These are phyloP conservation scores for Paecilomyces niveus DNA, from an alignment of 2,329 filamentous ascomycete species.

Conservation along the genomic window DNA sequence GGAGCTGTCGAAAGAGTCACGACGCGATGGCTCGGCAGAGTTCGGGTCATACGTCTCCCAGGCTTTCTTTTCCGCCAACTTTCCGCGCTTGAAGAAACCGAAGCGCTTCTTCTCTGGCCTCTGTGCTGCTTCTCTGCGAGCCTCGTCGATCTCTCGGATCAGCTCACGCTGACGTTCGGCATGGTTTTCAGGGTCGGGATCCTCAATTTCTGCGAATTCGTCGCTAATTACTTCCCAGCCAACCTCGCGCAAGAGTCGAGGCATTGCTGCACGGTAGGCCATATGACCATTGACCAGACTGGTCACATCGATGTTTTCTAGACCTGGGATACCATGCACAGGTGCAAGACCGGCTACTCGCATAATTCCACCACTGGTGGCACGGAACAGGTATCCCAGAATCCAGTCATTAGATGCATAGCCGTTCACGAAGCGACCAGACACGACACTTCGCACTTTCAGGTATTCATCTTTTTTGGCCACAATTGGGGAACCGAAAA, in stretches of 20 bases:
- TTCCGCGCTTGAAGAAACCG: conserved; percentile 75
- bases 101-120: conserved; percentile 67
- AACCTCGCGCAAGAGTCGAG: conserved; percentile 73
- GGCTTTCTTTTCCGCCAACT: conserved; percentile 65
- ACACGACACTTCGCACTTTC: conserved; percentile 71
- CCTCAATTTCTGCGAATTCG: conserved; percentile 94
- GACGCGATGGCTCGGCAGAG: conserved; percentile 21
- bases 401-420: conserved; percentile 98
- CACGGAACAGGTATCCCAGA: conserved; percentile 85
- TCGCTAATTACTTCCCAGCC: conserved; percentile 89
- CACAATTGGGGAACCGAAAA: conserved; percentile 89
- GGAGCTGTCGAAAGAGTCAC: conserved; percentile 17
- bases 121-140: conserved; percentile 75
- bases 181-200: conserved; percentile 93
- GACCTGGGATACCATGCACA: conserved; percentile 65
- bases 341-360: conserved; percentile 76
- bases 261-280: conserved; percentile 93
- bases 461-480: conserved; percentile 87
- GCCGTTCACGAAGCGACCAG: conserved; percentile 90
- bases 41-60: conserved; percentile 90
- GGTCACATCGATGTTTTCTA: conserved; percentile 88
- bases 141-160: conserved; percentile 94
- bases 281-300: conserved; percentile 85
- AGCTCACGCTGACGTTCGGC: conserved; percentile 79
- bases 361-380: conserved; percentile 87